Conservation (phyloP, 441 rosid species). For the Populus hybrid region DNA sequence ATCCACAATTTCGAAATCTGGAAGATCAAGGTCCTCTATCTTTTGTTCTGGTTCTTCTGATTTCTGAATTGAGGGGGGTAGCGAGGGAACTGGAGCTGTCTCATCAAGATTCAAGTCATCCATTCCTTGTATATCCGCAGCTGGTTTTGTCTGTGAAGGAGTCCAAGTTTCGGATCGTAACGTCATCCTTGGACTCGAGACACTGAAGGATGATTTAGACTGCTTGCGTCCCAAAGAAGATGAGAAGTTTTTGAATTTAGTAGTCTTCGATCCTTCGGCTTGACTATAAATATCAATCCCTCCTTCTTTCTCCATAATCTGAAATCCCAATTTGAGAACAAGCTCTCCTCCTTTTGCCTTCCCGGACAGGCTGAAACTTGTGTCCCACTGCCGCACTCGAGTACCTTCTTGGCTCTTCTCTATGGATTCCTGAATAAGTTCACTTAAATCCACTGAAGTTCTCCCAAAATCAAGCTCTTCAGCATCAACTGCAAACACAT, state of each 20-base stretch:
- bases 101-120: conserved; percentile 89
- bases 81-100: conserved; percentile 39
- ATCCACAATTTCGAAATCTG: conserved; percentile 81
- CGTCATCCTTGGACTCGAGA: conserved; percentile 75
- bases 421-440: conserved; percentile 69
- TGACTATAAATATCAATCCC: conserved; percentile 79
- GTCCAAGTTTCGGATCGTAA: conserved; percentile 67
- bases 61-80: conserved; percentile 24
- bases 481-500: conserved; percentile 74
- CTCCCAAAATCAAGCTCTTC: conserved; percentile 80
- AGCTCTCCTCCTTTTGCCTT: conserved; percentile 95
- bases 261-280: conserved; percentile 44
- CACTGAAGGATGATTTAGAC: conserved; percentile 79
- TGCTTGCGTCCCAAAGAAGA: conserved; percentile 68
- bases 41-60: conserved; percentile 43
- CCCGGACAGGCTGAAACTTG: conserved; percentile 64
- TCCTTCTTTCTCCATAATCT: conserved; percentile 92
- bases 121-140: conserved; percentile 62
- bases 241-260: conserved; percentile 34
- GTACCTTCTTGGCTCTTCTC: conserved; percentile 72
- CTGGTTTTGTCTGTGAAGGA: conserved; percentile 36
- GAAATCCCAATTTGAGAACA: conserved; percentile 71
- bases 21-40: conserved; percentile 62
- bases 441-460: conserved; percentile 59
- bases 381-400: conserved; percentile 91